These are phyloP conservation scores for Trichoderma gamsii DNA, from an alignment of 495 filamentous ascomycete genomes.

Conservation along the genomic window DNA sequence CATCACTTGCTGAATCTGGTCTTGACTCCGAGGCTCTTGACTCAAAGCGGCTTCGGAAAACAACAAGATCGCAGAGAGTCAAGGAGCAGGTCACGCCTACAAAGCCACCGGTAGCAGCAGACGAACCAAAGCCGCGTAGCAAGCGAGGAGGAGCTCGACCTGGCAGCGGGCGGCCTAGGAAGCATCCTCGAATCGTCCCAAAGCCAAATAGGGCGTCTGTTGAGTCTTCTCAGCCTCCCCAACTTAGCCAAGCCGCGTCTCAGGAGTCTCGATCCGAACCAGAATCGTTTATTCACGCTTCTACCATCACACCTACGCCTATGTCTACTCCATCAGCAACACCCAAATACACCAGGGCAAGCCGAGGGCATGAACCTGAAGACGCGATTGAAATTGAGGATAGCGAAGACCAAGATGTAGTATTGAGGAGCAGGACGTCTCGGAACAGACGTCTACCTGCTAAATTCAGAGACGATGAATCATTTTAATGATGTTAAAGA, in stretches of 20 bases:
- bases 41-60: constrained; percentile 1
- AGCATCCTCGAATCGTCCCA: constrained; percentile 7
- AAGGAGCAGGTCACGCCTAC: not conserved
- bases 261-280: not conserved
- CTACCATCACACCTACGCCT: not conserved
- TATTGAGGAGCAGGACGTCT: not conserved
- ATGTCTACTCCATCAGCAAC: not conserved
- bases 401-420: not conserved
- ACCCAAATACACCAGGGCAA: not conserved
- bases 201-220: not conserved
- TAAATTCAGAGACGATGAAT: not conserved
- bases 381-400: constrained; percentile 2
- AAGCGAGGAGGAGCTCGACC: constrained; percentile 6
- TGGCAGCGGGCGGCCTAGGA: constrained; percentile 6
- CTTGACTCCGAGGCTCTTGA: not conserved
- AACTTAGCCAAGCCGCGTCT: not conserved
- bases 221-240: not conserved
- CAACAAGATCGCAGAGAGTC: not conserved
- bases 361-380: not conserved
- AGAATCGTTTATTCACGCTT: not conserved
- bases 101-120: not conserved
- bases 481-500: not conserved
- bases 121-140: not conserved
- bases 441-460: constrained; percentile 5
- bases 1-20: not conserved